phyloP scores from a whole-genome alignment of 2,329 filamentous ascomycete species.

The Penicillium sp. region DNA sequence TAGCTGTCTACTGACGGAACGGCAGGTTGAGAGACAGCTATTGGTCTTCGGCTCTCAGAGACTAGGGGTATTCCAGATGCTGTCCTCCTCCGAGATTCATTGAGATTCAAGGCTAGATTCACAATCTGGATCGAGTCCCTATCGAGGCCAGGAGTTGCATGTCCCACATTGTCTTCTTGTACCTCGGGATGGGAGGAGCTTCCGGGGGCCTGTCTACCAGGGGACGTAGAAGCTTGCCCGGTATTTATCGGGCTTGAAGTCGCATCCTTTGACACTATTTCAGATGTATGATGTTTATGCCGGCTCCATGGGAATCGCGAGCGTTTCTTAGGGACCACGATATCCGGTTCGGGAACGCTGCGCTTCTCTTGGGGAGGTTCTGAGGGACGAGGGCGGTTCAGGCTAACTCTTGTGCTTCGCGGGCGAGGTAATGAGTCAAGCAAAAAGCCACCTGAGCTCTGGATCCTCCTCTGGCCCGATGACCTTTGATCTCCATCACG shows the following conservation, averaged over 20 bases:
- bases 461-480: conserved; percentile 25
- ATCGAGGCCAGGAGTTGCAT: conserved; percentile 50
- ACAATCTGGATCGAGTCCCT: conserved; percentile 86
- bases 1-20: conserved; percentile 22
- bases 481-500: conserved; percentile 32
- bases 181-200: conserved; percentile 14
- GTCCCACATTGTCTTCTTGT: conserved; percentile 8
- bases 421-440: conserved; percentile 41
- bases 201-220: conserved; percentile 13
- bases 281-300: conserved; percentile 32
- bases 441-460: conserved; percentile 45
- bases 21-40: conserved; percentile 25
- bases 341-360: conserved; percentile 36
- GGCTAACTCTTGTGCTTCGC: conserved; percentile 25
- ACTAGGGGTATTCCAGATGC: conserved; percentile 56
- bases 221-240: conserved; percentile 12
- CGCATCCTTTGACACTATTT: conserved; percentile 25
- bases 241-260: conserved; percentile 9
- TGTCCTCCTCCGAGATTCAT: conserved; percentile 68
- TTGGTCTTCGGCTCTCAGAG: conserved; percentile 40
- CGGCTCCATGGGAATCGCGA: conserved; percentile 36
- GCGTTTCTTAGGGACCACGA: conserved; percentile 36
- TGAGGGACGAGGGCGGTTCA: conserved; percentile 25
- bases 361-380: conserved; percentile 40
- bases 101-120: conserved; percentile 84